Base-by-base conservation (phyloP, 2,329 filamentous ascomycete genomes). In the Teratosphaeria pseudoeucalypti region DNA sequence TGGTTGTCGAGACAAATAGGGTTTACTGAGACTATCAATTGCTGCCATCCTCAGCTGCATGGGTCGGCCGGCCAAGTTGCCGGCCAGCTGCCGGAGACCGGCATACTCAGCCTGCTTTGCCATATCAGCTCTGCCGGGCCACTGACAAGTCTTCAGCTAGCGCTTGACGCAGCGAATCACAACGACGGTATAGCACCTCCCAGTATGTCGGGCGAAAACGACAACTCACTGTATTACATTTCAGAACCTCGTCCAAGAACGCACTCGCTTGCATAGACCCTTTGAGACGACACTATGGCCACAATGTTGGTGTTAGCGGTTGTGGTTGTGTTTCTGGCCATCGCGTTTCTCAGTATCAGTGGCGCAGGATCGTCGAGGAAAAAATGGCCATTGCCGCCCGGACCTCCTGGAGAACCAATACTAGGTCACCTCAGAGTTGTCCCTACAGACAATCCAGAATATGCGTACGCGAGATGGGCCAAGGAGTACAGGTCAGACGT, bases 401-500 rank as follows among this genome's bases (percentile, higher is more conserved):
- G 65, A 26, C 66, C 66, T 19, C 55, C 58, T 32, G 65, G 60
- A 16, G 59, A 66, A 55, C 65, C 64, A 11, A 57, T 70, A 3
- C 55, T 70, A n/a, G 67, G 67, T 2, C 63, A 68, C 60, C 57
- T 68, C 6, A 60, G 64, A 34, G 29, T 67, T 9, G 64, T 67
- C 27, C 66, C 66, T 6, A 60, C 60, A 27, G 59, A 62, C 56
- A 62, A 65, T 29, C 67, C 67, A 9, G 65, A 68, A 58, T 63
- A 62, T 43, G 58, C 64, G 14, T 68, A 67, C 37, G 55, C 58
- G 39, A 47, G 60, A 60, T 61, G 60, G 60, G 59, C 61, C 6
- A 61, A 65, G 57, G 57, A 64, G 32, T 60, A 63, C 27, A n/a
- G 62, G 26, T 63, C 65, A 43, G 70, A 73, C 59, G 62, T 72